Conservation (phyloP, 2,329 filamentous ascomycete species). For the Fusarium brevicatenulatum region DNA sequence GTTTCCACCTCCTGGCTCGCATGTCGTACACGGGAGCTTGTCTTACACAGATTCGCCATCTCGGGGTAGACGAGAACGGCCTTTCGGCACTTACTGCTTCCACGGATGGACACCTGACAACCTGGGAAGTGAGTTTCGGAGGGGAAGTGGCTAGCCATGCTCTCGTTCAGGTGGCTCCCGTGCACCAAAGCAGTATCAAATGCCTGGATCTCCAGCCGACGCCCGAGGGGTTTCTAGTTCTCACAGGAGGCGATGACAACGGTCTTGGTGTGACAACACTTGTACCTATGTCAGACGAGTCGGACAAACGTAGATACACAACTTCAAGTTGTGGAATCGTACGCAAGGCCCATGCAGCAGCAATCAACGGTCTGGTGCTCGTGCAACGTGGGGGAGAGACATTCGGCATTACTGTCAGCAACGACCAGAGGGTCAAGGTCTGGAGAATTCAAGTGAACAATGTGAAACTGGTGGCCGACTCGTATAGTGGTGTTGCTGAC, state of each 20-base stretch:
- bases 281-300: conserved; percentile 23
- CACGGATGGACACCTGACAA: conserved; percentile 78
- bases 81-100: conserved; percentile 72
- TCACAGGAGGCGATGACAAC: conserved; percentile 91
- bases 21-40: conserved; percentile 78
- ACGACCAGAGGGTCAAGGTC: conserved; percentile 69
- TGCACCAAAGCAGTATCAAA: conserved; percentile 89
- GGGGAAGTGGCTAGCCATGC: conserved; percentile 31
- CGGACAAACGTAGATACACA: conserved; percentile 34
- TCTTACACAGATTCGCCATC: conserved; percentile 71
- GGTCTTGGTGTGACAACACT: conserved; percentile 69
- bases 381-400: conserved; percentile 38
- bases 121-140: conserved; percentile 44
- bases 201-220: conserved; percentile 57
- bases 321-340: conserved; percentile 43
- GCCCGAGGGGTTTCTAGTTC: conserved; percentile 59
- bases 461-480: conserved; percentile 58
- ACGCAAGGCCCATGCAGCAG: conserved; percentile 73
- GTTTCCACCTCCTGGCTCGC: conserved; percentile 62
- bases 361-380: conserved; percentile 69
- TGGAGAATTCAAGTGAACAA: conserved; percentile 55
- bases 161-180: conserved; percentile 50
- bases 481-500: conserved; percentile 70
- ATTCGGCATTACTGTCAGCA: conserved; percentile 61
- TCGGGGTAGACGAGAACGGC: conserved; percentile 45